Evolutionary conservation across 2,329 filamentous ascomycete species (phyloP).

Genomic region (Helotiales sp.): DNA sequence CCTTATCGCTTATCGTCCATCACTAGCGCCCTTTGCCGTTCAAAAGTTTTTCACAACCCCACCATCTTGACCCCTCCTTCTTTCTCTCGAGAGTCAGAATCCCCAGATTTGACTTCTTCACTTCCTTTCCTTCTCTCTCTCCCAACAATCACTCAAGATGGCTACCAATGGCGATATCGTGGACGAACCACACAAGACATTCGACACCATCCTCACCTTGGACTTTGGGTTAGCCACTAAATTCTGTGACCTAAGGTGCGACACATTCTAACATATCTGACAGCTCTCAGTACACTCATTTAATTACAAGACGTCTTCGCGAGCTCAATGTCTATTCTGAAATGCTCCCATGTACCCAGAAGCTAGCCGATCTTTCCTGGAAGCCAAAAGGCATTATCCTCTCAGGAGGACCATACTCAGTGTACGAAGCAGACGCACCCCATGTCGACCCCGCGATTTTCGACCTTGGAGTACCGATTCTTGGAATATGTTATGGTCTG

Average conservation of each 20-base stretch:
- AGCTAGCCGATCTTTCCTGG: slow-evolving; percentile 73
- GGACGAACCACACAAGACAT: slow-evolving; percentile 32
- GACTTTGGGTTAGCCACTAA: slow-evolving; percentile 57
- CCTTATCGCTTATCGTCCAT: slow-evolving; percentile 9
- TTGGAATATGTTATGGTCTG: slow-evolving; percentile 46
- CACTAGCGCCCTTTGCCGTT: background rate
- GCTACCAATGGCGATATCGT: slow-evolving; percentile 19
- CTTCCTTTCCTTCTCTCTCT: background rate
- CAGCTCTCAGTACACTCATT: slow-evolving; percentile 67
- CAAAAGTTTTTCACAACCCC: background rate
- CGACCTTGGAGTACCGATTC: slow-evolving; percentile 54
- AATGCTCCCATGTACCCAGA: slow-evolving; percentile 85
- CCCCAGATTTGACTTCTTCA: background rate
- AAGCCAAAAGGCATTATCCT: slow-evolving; percentile 84
- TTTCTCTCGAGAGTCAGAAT: background rate
- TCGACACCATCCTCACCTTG: slow-evolving; percentile 64
- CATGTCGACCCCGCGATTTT: slow-evolving; percentile 84
- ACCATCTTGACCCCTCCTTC: background rate
- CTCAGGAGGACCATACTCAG: slow-evolving; percentile 70
- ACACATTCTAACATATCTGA: slow-evolving; percentile 9
- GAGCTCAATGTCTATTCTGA: slow-evolving; percentile 82
- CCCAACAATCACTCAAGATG: slow-evolving; percentile 10
- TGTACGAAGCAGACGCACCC: slow-evolving; percentile 76
- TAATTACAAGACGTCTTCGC: slow-evolving; percentile 64
- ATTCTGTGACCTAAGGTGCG: background rate